phyloP scores from a whole-genome alignment of 164 flowering plant genomes.

The Cinnamomum chago region DNA sequence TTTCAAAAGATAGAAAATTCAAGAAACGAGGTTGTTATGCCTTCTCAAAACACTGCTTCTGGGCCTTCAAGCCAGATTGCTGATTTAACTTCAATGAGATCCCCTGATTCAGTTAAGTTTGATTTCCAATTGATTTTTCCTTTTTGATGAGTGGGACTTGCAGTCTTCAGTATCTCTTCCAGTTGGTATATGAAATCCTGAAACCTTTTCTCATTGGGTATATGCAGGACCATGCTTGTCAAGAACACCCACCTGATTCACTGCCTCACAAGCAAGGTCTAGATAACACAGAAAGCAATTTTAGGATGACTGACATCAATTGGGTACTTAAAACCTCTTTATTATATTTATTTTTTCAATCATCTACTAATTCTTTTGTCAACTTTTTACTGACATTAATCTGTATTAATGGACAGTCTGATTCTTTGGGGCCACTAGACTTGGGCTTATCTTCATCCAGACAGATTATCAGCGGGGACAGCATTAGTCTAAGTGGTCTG shows the following conservation, averaged over 20 bases:
- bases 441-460: slow-evolving; percentile 38
- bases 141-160: background rate
- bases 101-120: slow-evolving; percentile 1
- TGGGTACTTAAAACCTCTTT: slow-evolving; percentile 43
- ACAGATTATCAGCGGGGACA: slow-evolving; percentile 34
- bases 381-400: background rate
- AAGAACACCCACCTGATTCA: slow-evolving; percentile 31
- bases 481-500: slow-evolving; percentile 33
- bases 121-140: no score
- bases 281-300: slow-evolving; percentile 40
- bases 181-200: background rate
- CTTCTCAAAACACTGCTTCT: slow-evolving; percentile 22
- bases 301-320: slow-evolving; percentile 51
- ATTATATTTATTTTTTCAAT: background rate
- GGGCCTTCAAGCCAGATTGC: slow-evolving; percentile 18
- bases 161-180: background rate
- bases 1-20: slow-evolving; percentile 41
- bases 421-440: slow-evolving; percentile 66
- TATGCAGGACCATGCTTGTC: slow-evolving; percentile 30
- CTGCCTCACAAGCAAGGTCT: slow-evolving; percentile 19
- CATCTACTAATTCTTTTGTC: background rate
- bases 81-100: slow-evolving; percentile 18
- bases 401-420: slow-evolving; percentile 34
- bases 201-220: background rate
- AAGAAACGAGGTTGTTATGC: slow-evolving; percentile 13